Conservation (phyloP, 1,284 basidiomycete genomes). For the Athelia psychrophila region DNA sequence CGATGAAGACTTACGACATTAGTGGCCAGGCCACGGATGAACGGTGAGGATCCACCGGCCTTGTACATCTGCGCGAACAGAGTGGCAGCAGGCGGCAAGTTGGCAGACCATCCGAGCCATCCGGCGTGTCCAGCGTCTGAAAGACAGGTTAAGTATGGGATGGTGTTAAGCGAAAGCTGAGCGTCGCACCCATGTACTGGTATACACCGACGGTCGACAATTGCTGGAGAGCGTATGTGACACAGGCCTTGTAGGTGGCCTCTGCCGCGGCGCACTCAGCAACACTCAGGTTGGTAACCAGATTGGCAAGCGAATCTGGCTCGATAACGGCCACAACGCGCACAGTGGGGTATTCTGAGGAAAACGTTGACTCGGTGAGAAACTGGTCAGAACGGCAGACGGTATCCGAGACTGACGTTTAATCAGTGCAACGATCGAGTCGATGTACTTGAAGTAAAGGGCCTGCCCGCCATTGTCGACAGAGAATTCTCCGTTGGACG, state of each 20-base stretch:
- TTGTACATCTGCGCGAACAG: constrained; percentile 51
- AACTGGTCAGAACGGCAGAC: background rate
- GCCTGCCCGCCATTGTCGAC: constrained; percentile 53
- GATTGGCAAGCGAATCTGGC: constrained; percentile 61
- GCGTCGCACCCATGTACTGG: constrained; percentile 39
- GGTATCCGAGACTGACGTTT: constrained; percentile 33
- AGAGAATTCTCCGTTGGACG: constrained; percentile 54
- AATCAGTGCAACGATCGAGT: constrained; percentile 56
- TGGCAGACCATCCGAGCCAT: constrained; percentile 68
- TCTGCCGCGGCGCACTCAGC: constrained; percentile 52
- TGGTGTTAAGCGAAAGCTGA: no score
- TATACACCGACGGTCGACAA: constrained; percentile 54
- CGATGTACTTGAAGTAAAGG: constrained; percentile 60
- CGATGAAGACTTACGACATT: constrained; percentile 22
- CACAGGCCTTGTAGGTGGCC: constrained; percentile 47
- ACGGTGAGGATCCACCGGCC: constrained; percentile 45
- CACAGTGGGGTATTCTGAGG: constrained; percentile 52
- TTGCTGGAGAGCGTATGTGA: constrained; percentile 56
- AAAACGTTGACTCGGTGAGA: background rate
- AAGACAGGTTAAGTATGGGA: no score
- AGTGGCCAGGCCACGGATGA: constrained; percentile 60
- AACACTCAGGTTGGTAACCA: constrained; percentile 62
- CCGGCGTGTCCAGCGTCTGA: constrained; percentile 61
- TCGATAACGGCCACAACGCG: constrained; percentile 63
- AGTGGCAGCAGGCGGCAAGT: constrained; percentile 54